These are phyloP conservation scores for Zymoseptoria crescenta DNA, from an alignment of 2,329 filamentous ascomycete species.

Conservation along the genomic window DNA sequence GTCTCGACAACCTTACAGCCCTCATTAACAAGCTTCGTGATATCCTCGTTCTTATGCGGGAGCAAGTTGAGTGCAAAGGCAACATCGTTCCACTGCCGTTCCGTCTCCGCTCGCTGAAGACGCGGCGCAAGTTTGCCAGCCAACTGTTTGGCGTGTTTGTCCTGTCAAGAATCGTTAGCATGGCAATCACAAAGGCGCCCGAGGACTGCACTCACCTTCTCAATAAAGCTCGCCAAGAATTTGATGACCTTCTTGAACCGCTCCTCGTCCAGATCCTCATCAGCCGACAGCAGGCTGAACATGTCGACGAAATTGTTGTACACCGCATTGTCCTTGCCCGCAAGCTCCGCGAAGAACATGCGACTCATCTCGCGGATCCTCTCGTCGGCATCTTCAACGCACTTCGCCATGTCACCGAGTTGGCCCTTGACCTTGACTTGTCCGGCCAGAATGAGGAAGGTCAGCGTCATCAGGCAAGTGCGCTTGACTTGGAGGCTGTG, in stretches of 20 bases:
- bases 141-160: constrained; percentile 93
- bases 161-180: constrained; percentile 44
- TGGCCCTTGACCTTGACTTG: constrained; percentile 99
- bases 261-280: constrained; percentile 73
- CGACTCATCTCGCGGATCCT: constrained; percentile 85
- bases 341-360: constrained; percentile 98
- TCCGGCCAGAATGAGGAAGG: constrained; percentile 90
- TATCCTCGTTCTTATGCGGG: constrained; percentile 90
- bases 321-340: constrained; percentile 96
- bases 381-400: constrained; percentile 91
- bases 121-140: constrained; percentile 86
- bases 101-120: constrained; percentile 75
- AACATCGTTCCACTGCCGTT: constrained; percentile 96
- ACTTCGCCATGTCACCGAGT: constrained; percentile 98
- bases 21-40: constrained; percentile 64
- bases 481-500: constrained; percentile 84
- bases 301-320: constrained; percentile 99
- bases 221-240: constrained; percentile 91
- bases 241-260: constrained; percentile 79
- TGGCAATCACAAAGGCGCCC: no score
- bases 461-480: constrained; percentile 96
- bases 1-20: constrained; percentile 55
- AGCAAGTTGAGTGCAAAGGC: constrained; percentile 82
- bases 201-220: constrained; percentile 61
- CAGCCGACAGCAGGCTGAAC: constrained; percentile 86